Conservation (phyloP, 768 basidiomycete species). For the Saitozyma sp. region DNA sequence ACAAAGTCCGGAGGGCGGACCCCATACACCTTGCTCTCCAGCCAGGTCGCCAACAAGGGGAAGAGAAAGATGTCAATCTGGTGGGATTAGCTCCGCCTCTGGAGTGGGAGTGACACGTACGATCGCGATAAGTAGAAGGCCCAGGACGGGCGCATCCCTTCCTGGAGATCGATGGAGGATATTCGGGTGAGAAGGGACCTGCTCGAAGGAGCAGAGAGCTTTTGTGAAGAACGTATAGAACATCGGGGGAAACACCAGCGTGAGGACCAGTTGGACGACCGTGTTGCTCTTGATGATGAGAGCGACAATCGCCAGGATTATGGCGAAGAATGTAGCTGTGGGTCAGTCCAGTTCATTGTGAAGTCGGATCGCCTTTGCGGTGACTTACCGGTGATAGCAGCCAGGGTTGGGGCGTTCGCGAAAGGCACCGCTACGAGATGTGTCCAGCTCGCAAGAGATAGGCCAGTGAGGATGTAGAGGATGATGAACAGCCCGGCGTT, state of each 20-base stretch:
- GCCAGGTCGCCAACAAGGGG: constrained; percentile 65
- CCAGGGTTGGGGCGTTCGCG: constrained; percentile 28
- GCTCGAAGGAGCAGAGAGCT: constrained; percentile 69
- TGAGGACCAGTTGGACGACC: constrained; percentile 63
- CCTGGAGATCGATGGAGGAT: constrained; percentile 65
- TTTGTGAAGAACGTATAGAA: constrained; percentile 73
- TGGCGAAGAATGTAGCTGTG: constrained; percentile 58
- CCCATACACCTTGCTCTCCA: constrained; percentile 67
- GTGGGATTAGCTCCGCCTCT: background rate
- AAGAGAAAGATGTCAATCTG: constrained; percentile 73
- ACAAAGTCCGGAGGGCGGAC: constrained; percentile 45
- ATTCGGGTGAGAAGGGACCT: constrained; percentile 61
- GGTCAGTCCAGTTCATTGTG: constrained; percentile 55
- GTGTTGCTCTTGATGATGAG: constrained; percentile 59
- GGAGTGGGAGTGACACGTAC: constrained; percentile 54
- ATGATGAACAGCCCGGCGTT: constrained; percentile 63
- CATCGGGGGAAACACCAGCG: constrained; percentile 71
- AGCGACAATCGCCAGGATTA: constrained; percentile 69
- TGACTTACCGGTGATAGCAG: constrained; percentile 55
- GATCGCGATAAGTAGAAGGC: constrained; percentile 65
- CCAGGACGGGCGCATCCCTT: constrained; percentile 59
- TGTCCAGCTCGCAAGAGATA: constrained; percentile 34
- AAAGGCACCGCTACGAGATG: constrained; percentile 28
- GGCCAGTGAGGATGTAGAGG: constrained; percentile 63
- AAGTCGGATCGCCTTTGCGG: constrained; percentile 68